Evolutionary conservation across 768 basidiomycete species (phyloP).

Genomic region (Hericium erinaceus): DNA sequence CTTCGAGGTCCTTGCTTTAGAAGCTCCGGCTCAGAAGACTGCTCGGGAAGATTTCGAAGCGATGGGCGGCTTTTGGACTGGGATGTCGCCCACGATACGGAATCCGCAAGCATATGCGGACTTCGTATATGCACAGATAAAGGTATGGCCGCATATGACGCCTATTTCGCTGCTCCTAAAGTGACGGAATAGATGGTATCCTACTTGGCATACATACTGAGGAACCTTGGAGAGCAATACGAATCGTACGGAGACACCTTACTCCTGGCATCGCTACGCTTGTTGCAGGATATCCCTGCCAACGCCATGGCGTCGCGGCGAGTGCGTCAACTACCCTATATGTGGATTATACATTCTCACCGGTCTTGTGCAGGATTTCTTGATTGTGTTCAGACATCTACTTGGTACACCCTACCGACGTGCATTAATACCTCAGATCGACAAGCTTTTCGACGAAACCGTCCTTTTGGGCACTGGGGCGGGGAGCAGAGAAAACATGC

Average conservation of each 20-base stretch:
- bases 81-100: constrained; percentile 67
- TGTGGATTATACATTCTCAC: background rate
- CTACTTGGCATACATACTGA: constrained; percentile 83
- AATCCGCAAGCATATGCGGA: constrained; percentile 73
- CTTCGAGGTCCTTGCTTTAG: constrained; percentile 67
- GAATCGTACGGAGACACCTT: constrained; percentile 75
- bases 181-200: constrained; percentile 67
- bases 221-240: constrained; percentile 52
- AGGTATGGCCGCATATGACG: constrained; percentile 35
- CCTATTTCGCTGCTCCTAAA: background rate
- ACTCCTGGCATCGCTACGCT: constrained; percentile 70
- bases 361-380: constrained; percentile 57
- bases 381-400: constrained; percentile 88
- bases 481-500: constrained; percentile 76
- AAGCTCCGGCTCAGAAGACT: constrained; percentile 73
- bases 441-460: constrained; percentile 84
- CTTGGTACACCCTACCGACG: constrained; percentile 69
- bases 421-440: constrained; percentile 72
- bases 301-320: constrained; percentile 77
- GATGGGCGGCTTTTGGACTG: constrained; percentile 75
- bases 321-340: constrained; percentile 31
- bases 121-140: constrained; percentile 83
- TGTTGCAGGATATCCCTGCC: constrained; percentile 88
- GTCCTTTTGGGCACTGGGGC: constrained; percentile 82
- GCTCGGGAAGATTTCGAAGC: constrained; percentile 73